phyloP scores from a whole-genome alignment of 441 rosid species.

The Corymbia calophylla region DNA sequence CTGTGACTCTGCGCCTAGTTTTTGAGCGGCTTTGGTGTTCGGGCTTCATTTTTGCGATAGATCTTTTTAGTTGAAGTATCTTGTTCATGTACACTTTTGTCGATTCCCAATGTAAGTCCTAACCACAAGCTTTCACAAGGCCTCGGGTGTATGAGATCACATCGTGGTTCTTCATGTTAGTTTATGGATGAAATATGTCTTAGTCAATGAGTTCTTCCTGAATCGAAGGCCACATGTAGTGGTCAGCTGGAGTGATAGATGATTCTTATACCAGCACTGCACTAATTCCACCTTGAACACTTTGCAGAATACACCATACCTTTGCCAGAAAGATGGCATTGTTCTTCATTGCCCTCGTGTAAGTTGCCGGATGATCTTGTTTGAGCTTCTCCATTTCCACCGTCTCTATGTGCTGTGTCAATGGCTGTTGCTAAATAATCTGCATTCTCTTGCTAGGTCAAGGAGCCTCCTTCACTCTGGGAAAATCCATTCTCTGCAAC shows the following conservation, averaged over 20 bases:
- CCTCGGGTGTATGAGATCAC: background rate
- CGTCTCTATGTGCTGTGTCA: background rate
- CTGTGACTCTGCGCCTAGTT: background rate
- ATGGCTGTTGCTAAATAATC: background rate
- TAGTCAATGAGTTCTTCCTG: background rate
- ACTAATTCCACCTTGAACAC: slow-evolving; percentile 1
- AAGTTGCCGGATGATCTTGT: slow-evolving; percentile 23
- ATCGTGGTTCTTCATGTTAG: background rate
- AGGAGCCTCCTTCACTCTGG: slow-evolving; percentile 95
- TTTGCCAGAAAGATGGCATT: slow-evolving; percentile 95
- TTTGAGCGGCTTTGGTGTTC: background rate
- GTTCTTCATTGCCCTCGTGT: slow-evolving; percentile 89
- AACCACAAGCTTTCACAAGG: background rate
- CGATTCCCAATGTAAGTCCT: background rate
- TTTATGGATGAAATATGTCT: background rate
- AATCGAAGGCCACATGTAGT: background rate
- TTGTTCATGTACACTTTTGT: background rate
- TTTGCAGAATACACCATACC: slow-evolving; percentile 72
- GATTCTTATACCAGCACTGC: background rate
- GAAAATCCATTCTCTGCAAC: slow-evolving; percentile 93
- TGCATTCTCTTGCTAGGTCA: slow-evolving; percentile 41
- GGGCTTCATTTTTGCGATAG: background rate
- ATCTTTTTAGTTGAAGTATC: background rate
- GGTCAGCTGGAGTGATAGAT: background rate
- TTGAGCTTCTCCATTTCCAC: background rate